A percentile compares a stretch with the other conserved stretches of the same genome.
phyloP scores from a whole-genome alignment of 495 filamentous ascomycete species.

The Amphirosellinia nigrospora region DNA sequence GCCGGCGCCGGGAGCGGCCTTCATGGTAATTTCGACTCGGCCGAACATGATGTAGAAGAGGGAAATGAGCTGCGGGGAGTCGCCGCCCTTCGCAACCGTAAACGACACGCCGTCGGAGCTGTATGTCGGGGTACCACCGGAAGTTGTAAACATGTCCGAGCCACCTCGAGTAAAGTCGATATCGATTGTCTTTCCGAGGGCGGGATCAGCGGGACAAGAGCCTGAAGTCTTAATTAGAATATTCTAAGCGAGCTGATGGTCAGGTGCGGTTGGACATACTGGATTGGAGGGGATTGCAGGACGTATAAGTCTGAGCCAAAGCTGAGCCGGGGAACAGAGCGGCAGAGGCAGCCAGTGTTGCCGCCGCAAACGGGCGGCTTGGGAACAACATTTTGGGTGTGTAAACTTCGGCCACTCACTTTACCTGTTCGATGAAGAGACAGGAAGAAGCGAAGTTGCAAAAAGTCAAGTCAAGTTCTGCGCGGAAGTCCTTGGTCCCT shows the following conservation, averaged over 20 bases:
- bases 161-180: constrained; percentile 82
- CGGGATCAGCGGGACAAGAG: constrained; percentile 77
- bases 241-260: constrained; percentile 17
- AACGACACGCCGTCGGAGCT: constrained; percentile 79
- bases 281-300: constrained; percentile 71
- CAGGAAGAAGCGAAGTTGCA: not conserved
- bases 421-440: not conserved
- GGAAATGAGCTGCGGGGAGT: constrained; percentile 78
- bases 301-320: constrained; percentile 71
- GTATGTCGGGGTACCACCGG: constrained; percentile 70
- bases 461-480: not conserved
- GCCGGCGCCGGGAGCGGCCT: constrained; percentile 72
- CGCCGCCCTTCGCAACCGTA: constrained; percentile 80
- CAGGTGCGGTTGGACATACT: constrained; percentile 51
- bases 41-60: constrained; percentile 88
- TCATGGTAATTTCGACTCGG: constrained; percentile 72
- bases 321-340: constrained; percentile 38
- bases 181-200: constrained; percentile 76
- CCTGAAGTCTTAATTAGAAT: constrained; percentile 29
- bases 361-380: constrained; percentile 30
- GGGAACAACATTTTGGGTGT: constrained; percentile 32
- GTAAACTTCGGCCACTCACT: not conserved
- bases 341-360: constrained; percentile 33
- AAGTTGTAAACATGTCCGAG: constrained; percentile 70
- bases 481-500: not conserved